Conservation (phyloP, 164 flowering plant genomes). For the grape (Vitis vinifera) region ASM3070453v1 NC_081817.1:1156001-1156500, state of each 20-base stretch:
- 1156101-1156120: constrained; percentile 41
- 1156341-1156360: not conserved
- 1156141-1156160: constrained; percentile 71
- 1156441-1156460: no score
- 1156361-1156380: no score
- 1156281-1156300: constrained; percentile 66
- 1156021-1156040: constrained; percentile 57
- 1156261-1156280: constrained; percentile 71
- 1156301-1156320: constrained; percentile 90
- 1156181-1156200: constrained; percentile 43
- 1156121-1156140: constrained; percentile 72
- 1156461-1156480: no score
- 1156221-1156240: not conserved
- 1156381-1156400: no score
- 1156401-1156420: no score
- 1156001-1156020: constrained; percentile 64
- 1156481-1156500: no score
- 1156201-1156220: not conserved
- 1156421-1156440: no score
- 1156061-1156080: constrained; percentile 50
- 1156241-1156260: not conserved
- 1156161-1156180: constrained; percentile 74
- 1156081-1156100: constrained; percentile 55
- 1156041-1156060: constrained; percentile 35
- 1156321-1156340: constrained; percentile 67